Percentiles rank a stretch among this genome's conserved stretches.
Evolutionary conservation across 371 early-diverging fungal genomes (phyloP).

Genomic region (Lichtheimia corymbifera): DNA sequence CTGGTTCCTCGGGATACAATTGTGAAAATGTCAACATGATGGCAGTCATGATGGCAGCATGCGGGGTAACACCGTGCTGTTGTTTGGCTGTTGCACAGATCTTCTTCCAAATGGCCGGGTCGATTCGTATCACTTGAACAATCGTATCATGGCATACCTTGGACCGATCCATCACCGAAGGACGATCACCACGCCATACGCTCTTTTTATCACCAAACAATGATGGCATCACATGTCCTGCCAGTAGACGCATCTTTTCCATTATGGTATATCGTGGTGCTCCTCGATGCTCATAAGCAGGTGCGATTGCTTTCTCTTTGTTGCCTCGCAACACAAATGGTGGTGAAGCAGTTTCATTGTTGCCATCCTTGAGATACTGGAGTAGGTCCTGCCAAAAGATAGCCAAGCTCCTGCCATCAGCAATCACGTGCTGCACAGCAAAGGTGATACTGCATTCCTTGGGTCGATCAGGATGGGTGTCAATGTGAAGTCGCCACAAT

Average conservation of each 20-base stretch:
- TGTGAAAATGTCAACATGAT: slow-evolving; percentile 28
- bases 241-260: not conserved
- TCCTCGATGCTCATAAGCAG: slow-evolving; percentile 22
- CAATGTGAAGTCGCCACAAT: slow-evolving; percentile 32
- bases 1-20: slow-evolving; percentile 14
- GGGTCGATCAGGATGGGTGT: slow-evolving; percentile 9
- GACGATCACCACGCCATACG: slow-evolving; percentile 35
- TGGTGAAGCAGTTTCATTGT: not conserved
- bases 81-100: slow-evolving; percentile 21
- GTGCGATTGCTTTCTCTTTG: not conserved
- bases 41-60: slow-evolving; percentile 32
- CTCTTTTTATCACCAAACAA: slow-evolving; percentile 17
- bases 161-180: slow-evolving; percentile 18
- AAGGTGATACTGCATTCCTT: slow-evolving; percentile 15
- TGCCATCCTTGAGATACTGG: slow-evolving; percentile 2
- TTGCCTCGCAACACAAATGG: not conserved
- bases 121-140: slow-evolving; percentile 17
- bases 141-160: slow-evolving; percentile 24
- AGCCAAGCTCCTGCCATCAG: slow-evolving; percentile 32
- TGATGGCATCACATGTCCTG: slow-evolving; percentile 15
- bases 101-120: slow-evolving; percentile 11
- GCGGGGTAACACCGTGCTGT: slow-evolving; percentile 24
- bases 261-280: slow-evolving; percentile 10
- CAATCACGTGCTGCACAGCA: slow-evolving; percentile 27
- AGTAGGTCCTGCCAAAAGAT: slow-evolving; percentile 31